These are phyloP conservation scores for Aspergillus saccharolyticus DNA, from an alignment of 495 filamentous ascomycete species.

Conservation along the genomic window DNA sequence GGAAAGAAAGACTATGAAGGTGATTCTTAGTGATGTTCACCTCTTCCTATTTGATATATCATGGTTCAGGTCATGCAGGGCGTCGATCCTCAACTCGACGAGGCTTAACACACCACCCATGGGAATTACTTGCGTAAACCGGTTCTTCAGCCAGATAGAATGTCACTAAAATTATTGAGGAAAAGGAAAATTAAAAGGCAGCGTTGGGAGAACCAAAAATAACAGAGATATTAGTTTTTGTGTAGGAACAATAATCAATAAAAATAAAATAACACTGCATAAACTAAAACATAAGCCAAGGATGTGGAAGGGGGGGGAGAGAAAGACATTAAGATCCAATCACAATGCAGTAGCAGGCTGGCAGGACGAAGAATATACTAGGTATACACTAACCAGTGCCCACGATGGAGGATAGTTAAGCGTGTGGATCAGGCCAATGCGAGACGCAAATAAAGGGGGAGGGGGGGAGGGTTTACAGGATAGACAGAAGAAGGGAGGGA, in stretches of 20 bases:
- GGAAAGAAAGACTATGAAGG: constrained; percentile 34
- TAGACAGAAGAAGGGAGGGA: constrained; percentile 2
- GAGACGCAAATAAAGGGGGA: constrained; percentile 12
- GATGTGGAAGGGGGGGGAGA: constrained; percentile 14
- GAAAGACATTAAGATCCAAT: constrained; percentile 10
- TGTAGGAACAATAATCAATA: no score
- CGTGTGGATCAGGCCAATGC: background rate
- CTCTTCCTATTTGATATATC: constrained; percentile 53
- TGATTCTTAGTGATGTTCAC: constrained; percentile 35
- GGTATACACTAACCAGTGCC: background rate
- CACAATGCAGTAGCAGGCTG: constrained; percentile 11
- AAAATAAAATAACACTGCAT: constrained; percentile 8
- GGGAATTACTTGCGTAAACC: constrained; percentile 17
- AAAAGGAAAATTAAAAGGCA: no score
- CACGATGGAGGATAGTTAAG: background rate
- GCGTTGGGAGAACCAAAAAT: constrained; percentile 6
- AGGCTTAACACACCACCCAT: constrained; percentile 21
- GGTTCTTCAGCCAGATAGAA: constrained; percentile 8
- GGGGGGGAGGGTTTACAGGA: constrained; percentile 1
- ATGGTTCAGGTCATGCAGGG: constrained; percentile 46
- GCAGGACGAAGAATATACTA: background rate
- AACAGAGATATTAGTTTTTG: constrained; percentile 4
- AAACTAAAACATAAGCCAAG: constrained; percentile 15
- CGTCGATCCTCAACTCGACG: constrained; percentile 33
- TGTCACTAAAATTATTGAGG: constrained; percentile 4